These are phyloP conservation scores for Vickermania spadyakhi DNA, from an alignment of 208 protist species.

Conservation along the genomic window DNA sequence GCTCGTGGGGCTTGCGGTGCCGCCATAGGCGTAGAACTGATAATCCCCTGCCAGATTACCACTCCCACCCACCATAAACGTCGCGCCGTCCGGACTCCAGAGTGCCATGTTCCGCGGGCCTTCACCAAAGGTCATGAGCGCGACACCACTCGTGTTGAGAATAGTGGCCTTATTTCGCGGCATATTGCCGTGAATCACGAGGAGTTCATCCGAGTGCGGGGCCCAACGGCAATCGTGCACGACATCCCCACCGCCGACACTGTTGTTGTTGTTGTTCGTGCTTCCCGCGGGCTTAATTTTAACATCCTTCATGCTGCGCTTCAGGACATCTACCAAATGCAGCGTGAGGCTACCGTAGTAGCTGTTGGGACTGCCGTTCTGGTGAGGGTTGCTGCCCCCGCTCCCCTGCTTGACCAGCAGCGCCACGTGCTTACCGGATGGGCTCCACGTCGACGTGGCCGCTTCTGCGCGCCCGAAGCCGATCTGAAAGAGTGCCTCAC, in stretches of 20 bases:
- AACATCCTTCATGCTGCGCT: constrained; percentile 44
- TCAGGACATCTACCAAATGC: constrained; percentile 68
- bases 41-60: constrained; percentile 86
- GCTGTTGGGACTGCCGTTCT: constrained; percentile 74
- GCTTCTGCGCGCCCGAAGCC: constrained; percentile 65
- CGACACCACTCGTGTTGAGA: constrained; percentile 62
- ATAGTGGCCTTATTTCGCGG: constrained; percentile 85
- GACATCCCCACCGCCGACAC: constrained; percentile 20
- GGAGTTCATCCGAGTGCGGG: constrained; percentile 62
- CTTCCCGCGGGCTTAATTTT: constrained; percentile 51
- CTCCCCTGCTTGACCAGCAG: constrained; percentile 36
- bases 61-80: constrained; percentile 74
- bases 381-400: constrained; percentile 24
- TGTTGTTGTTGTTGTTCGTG: no score
- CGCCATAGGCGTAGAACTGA: constrained; percentile 43
- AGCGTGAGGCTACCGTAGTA: constrained; percentile 84
- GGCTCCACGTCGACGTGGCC: constrained; percentile 53
- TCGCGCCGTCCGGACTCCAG: constrained; percentile 66
- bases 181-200: constrained; percentile 87
- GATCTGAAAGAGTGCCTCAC: constrained; percentile 37
- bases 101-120: constrained; percentile 72
- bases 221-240: constrained; percentile 87
- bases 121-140: constrained; percentile 80
- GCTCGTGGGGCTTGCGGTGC: not conserved
- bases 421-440: constrained; percentile 50